A percentile compares a stretch with the other conserved stretches of the same genome.
Evolutionary conservation across 768 basidiomycete genomes (phyloP).

Genomic region (Coprinopsis sp.): DNA sequence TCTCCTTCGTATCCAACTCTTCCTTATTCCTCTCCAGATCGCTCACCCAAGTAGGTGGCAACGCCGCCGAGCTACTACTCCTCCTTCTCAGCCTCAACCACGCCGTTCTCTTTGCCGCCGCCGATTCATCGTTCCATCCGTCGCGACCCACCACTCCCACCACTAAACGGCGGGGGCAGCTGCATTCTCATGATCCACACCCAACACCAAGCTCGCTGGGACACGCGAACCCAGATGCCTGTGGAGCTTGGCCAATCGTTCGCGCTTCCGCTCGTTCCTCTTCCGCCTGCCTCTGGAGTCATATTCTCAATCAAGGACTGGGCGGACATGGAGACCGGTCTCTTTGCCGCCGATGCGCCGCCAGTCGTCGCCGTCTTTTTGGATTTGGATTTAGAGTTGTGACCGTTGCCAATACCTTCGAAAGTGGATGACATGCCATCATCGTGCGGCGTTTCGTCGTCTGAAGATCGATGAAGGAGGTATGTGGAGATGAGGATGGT

Average conservation of each 20-base stretch:
- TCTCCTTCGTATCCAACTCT: constrained; percentile 67
- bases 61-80: constrained; percentile 51
- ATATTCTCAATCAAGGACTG: constrained; percentile 47
- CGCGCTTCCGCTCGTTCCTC: constrained; percentile 67
- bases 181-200: constrained; percentile 29
- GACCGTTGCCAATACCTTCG: constrained; percentile 18
- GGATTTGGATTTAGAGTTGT: constrained; percentile 21
- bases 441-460: constrained; percentile 44
- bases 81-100: constrained; percentile 48
- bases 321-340: no score
- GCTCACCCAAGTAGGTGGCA: constrained; percentile 46
- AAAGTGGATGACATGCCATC: no score
- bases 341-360: constrained; percentile 32
- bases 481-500: constrained; percentile 24
- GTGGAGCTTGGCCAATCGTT: constrained; percentile 76
- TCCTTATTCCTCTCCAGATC: constrained; percentile 62
- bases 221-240: constrained; percentile 83
- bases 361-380: constrained; percentile 22
- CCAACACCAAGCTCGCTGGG: constrained; percentile 63
- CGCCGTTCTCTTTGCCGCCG: constrained; percentile 26
- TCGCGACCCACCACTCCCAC: no score
- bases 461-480: constrained; percentile 69
- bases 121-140: no score
- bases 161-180: constrained; percentile 19
- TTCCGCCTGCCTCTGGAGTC: constrained; percentile 50